These are phyloP conservation scores for Nakaseomyces kungkrabaensis DNA, from an alignment of 1,139 yeast species.

Conservation along the genomic window DNA sequence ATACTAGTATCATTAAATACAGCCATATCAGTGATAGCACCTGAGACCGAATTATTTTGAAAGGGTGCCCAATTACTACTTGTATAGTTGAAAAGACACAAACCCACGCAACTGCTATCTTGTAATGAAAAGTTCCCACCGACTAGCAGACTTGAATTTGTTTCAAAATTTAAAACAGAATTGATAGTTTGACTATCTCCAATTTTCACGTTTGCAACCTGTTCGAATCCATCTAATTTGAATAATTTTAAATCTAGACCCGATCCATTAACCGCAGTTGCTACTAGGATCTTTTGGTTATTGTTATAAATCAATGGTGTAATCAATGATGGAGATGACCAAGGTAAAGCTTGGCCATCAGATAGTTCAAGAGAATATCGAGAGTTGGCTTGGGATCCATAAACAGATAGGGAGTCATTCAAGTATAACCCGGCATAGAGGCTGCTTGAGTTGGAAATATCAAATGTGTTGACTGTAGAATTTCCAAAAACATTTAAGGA, in stretches of 20 bases:
- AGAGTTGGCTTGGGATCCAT: constrained; percentile 23
- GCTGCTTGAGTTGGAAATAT: constrained; percentile 4
- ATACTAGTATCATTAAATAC: constrained; percentile 43
- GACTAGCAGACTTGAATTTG: constrained; percentile 45
- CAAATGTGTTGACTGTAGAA: constrained; percentile 11
- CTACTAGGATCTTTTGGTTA: constrained; percentile 12
- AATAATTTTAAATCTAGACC: constrained; percentile 12
- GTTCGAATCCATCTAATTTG: constrained; percentile 17
- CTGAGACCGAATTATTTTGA: constrained; percentile 36
- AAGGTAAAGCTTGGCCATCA: constrained; percentile 4
- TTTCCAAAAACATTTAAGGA: constrained; percentile 4
- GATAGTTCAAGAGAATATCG: constrained; percentile 34
- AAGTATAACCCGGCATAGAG: constrained; percentile 19
- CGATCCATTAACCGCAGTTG: constrained; percentile 13
- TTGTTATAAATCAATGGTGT: constrained; percentile 12
- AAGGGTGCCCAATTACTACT: constrained; percentile 46
- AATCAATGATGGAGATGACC: constrained; percentile 12
- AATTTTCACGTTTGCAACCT: constrained; percentile 18
- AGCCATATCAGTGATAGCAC: constrained; percentile 45
- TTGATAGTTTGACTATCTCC: constrained; percentile 35
- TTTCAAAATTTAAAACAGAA: constrained; percentile 45
- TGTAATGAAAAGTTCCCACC: constrained; percentile 72
- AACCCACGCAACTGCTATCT: constrained; percentile 46
- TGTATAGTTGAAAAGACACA: constrained; percentile 58
- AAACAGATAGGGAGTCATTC: constrained; percentile 19